Evolutionary conservation across 441 rosid genomes (phyloP).

Genomic region (Populus hybrid): DNA sequence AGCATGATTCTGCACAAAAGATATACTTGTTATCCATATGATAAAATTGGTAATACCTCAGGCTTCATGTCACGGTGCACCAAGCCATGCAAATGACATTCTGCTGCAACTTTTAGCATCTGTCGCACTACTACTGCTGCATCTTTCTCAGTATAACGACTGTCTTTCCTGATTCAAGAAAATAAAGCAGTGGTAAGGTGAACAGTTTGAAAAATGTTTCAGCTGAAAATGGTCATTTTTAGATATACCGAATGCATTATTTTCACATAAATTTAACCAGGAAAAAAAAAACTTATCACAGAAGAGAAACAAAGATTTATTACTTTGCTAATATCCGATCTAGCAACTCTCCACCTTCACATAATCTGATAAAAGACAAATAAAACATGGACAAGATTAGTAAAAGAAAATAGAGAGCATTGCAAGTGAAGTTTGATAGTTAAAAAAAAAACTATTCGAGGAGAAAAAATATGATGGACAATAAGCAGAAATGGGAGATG

Average conservation of each 20-base stretch:
- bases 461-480: background rate
- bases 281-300: background rate
- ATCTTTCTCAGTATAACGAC: conserved; percentile 66
- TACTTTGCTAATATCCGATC: conserved; percentile 92
- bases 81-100: conserved; percentile 87
- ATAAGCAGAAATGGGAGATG: background rate
- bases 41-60: conserved; percentile 55
- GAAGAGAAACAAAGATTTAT: conserved; percentile 27
- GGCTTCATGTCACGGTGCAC: conserved; percentile 98
- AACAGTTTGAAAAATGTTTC: background rate
- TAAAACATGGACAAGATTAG: background rate
- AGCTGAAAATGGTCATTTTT: background rate
- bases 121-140: conserved; percentile 64
- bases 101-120: conserved; percentile 80
- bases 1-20: conserved; percentile 5
- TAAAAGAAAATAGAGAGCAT: conserved; percentile 2
- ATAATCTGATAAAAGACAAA: conserved; percentile 53
- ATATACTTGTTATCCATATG: conserved; percentile 1
- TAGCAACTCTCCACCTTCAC: conserved; percentile 24
- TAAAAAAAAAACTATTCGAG: background rate
- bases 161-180: conserved; percentile 69
- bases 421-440: background rate
- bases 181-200: conserved; percentile 21
- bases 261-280: background rate
- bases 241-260: background rate